Percentiles rank a stretch among this genome's conserved stretches.
Evolutionary conservation across 2,329 filamentous ascomycete genomes (phyloP).

Genomic region (Botrytis squamosa): DNA sequence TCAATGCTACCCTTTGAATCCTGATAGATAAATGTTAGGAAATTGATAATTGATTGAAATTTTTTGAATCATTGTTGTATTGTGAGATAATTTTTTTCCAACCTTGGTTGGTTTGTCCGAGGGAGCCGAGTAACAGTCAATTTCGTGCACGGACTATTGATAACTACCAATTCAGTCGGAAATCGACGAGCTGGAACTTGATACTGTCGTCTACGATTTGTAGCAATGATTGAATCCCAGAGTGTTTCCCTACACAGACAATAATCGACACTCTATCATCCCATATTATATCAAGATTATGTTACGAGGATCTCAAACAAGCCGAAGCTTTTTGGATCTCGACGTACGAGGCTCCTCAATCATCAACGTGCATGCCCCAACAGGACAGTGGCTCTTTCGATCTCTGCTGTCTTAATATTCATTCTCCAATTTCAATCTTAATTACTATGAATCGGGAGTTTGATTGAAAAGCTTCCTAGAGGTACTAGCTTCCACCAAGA

Average conservation of each 20-base stretch:
- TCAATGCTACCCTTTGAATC: background rate
- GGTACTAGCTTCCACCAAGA: background rate
- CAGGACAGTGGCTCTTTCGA: background rate
- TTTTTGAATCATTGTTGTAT: background rate
- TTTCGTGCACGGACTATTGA: background rate
- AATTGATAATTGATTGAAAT: background rate
- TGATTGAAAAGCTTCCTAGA: background rate
- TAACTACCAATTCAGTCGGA: background rate
- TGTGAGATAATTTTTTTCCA: background rate
- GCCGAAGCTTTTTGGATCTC: background rate
- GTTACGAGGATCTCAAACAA: background rate
- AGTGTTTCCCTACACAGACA: background rate
- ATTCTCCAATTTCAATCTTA: background rate
- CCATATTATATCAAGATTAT: background rate
- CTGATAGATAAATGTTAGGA: background rate
- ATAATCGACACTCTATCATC: background rate
- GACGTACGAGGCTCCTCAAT: background rate
- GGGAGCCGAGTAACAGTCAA: background rate
- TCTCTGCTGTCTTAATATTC: background rate
- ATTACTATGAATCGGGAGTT: background rate
- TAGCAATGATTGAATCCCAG: background rate
- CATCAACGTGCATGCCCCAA: background rate
- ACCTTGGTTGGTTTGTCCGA: background rate
- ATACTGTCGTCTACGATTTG: background rate
- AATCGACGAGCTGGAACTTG: background rate